Evolutionary conservation across 352 stramenopile genomes (phyloP), one percentile per base, ranked within the genome.

Genomic region (Blastocystis sp.): DNA sequence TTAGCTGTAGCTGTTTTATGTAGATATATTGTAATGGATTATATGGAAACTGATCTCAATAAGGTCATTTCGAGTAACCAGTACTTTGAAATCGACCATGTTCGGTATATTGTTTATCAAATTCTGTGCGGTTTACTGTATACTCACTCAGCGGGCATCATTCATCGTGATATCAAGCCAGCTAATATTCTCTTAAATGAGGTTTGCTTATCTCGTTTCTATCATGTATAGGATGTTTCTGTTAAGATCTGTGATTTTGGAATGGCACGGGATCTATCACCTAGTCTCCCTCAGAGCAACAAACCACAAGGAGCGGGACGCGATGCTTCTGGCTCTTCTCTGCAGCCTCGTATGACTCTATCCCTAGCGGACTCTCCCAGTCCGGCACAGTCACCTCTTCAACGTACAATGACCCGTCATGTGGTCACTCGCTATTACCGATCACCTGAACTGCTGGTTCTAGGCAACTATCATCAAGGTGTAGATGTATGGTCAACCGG

Each of bases 351-450:
- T 6, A n/a, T 11, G 48, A 64, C n/a, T 57, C 68, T 24, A 22
- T 76, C 64, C 13, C 19, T 76, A 5, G 22, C 56, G 3, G n/a
- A 60, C 15, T 35, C n/a, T 24, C 30, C 24, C 1, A 13, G 24
- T 35, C 44, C 69, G 42, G 9, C 40, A 6, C 56, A 58, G 42
- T 79, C 78, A 22, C 30, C 78, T 9, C 30, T 87, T 37, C 78
- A 96, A 79, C 94, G 94, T 11, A 94, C 97, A 89, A 92, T 98
- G 35, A 98, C 95, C 35, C 94, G 97, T 78, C 95, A 98, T 87
- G 95, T 98, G 3, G 95, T 98, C 6, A 98, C 95, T 15, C 92
- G 95, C 2, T 98, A 95, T 94, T 98, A 98, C 89, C 93, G 95
- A 17, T 94, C 95, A 0, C 95, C 95, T 1, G 95, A 98, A 90